These are phyloP conservation scores for Polychaeton citri DNA, from an alignment of 2,329 filamentous ascomycete species.

Conservation along the genomic window DNA sequence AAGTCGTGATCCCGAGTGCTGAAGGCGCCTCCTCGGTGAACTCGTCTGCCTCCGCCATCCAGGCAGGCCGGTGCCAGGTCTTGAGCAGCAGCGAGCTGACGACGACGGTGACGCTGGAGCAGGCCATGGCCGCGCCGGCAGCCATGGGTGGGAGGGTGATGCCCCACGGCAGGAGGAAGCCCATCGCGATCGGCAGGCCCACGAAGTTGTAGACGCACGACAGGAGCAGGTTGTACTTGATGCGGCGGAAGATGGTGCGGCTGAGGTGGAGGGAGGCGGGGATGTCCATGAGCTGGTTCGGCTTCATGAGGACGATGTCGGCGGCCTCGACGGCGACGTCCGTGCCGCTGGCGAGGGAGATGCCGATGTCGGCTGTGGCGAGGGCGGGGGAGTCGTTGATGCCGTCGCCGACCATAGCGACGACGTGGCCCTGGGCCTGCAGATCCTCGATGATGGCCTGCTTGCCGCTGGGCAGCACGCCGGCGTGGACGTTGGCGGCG, in stretches of 20 bases:
- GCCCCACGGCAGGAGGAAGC: constrained; percentile 81
- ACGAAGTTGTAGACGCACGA: constrained; percentile 86
- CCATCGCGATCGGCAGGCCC: constrained; percentile 93
- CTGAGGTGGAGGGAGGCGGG: constrained; percentile 73
- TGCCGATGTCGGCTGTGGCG: constrained; percentile 82
- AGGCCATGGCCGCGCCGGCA: constrained; percentile 87
- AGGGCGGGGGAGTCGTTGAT: constrained; percentile 97
- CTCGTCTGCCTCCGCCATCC: constrained; percentile 46
- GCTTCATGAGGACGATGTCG: constrained; percentile 89
- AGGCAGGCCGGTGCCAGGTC: constrained; percentile 69
- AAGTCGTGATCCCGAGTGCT: not conserved
- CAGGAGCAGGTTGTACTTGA: constrained; percentile 88
- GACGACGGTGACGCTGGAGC: constrained; percentile 81
- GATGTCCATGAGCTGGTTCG: constrained; percentile 84
- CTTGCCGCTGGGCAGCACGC: constrained; percentile 85
- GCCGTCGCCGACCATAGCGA: constrained; percentile 96
- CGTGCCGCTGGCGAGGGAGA: constrained; percentile 82
- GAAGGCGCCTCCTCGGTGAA: constrained; percentile 2
- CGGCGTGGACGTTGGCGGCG: constrained; percentile 61
- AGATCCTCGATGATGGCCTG: constrained; percentile 69
- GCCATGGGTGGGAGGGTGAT: constrained; percentile 85
- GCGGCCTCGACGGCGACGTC: constrained; percentile 97
- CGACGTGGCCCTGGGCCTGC: constrained; percentile 59
- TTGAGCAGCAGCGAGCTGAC: constrained; percentile 70
- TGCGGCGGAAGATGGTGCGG: constrained; percentile 74